Base-by-base conservation (phyloP, 805 yeast species). In the Sugiyamaella floridensis region DNA sequence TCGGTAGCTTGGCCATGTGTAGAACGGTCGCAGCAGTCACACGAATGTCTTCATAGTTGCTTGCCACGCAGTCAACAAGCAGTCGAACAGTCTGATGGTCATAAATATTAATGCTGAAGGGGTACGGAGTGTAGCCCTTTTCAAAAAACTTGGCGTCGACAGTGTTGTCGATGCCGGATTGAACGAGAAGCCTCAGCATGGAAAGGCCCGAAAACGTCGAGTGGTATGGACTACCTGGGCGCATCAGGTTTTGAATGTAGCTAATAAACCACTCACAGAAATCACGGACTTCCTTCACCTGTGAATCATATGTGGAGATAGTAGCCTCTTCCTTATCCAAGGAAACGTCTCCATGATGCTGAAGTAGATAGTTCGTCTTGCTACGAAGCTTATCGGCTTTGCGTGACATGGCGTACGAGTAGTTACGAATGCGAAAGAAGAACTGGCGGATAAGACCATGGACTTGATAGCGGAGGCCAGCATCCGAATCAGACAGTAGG, bases 31-130 rank as follows among this genome's bases (percentile, higher is more conserved):
- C 75, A 1, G 88, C 71, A 9, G 63, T 52, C 4, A 74, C 72
- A 54, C 98, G 76, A 16, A 90, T 76, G 63, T 89, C 97, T 52
- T 86, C 89, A 67, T 81, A 89, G 55, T 85, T 83, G 63, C 85
- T 84, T 29, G 81, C 71, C 7, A 86, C 70, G 51, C 80, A 80
- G 57, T 84, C 86, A 16, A 85, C 65, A 49, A 89, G 67, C 8
- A 80, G 61, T 48, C 82, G 69, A 0, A 77, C 61, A 28, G 79
- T 58, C 1, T 67, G 63, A 16, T 69, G 64, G 16, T 67, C 61
- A 56, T 74, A 78, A 0, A 85, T 58, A 0, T 68, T 60, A 1
- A 83, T 58, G 19, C 71, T 57, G 61, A 77, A 81, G 7, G 83
- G 81, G 60, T 73, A 78, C 28, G 67, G 71, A 48, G 79, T 72